Conservation (phyloP, 306 rosid genomes). For the Ormosia emarginata region DNA sequence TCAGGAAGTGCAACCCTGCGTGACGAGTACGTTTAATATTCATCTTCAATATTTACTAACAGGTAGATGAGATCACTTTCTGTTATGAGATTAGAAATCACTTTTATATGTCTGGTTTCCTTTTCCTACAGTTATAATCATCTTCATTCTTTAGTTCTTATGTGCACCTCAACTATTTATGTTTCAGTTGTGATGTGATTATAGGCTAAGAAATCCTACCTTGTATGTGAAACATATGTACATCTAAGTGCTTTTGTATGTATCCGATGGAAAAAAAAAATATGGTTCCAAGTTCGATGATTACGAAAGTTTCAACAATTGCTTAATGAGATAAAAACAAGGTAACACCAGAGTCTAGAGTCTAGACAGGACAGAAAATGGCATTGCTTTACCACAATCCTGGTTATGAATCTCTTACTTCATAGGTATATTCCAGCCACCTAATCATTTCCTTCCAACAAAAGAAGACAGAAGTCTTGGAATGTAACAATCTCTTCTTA, state of each 20-base stretch:
- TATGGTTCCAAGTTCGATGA: not conserved
- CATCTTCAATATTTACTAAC: not conserved
- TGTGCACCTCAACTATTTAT: too few species aligned
- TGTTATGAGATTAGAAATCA: too few species aligned
- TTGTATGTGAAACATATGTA: not conserved
- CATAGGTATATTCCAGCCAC: not conserved
- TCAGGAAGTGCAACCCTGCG: conserved; percentile 17
- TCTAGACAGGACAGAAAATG: not conserved
- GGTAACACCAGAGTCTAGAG: not conserved
- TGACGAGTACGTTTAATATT: conserved; percentile 19
- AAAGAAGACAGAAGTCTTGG: not conserved
- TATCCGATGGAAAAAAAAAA: too few species aligned
- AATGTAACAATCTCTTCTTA: not conserved
- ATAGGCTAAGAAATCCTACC: not conserved
- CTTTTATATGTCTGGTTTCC: too few species aligned
- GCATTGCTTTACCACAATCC: not conserved
- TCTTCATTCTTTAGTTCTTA: too few species aligned
- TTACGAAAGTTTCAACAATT: not conserved
- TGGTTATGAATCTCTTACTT: not conserved
- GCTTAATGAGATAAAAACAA: not conserved
- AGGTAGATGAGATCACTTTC: not conserved
- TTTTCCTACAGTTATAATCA: too few species aligned
- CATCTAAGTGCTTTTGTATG: not conserved
- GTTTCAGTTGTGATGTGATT: too few species aligned
- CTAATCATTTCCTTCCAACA: not conserved